Base-by-base conservation (phyloP, 2,329 filamentous ascomycete genomes). In the Lachnellula cervina region DNA sequence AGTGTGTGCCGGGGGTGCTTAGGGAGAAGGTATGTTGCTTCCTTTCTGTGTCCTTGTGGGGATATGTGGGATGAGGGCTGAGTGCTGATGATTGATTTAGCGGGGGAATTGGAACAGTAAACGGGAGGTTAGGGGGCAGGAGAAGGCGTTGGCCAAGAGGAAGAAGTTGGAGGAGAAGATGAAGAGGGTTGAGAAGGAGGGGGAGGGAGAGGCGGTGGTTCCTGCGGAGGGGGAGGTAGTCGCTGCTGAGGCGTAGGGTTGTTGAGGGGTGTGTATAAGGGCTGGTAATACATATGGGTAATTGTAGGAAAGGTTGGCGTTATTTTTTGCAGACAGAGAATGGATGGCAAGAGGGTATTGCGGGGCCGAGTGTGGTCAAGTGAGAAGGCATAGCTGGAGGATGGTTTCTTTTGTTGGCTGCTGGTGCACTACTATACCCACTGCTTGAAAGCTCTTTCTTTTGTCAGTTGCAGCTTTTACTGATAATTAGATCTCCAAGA, bases 41-140 rank as follows among this genome's bases (percentile, higher is more conserved):
- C 21, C 21, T n/a, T n/a, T n/a, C n/a, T n/a, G n/a, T n/a, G n/a
- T n/a, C n/a, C n/a, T n/a, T n/a, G n/a, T n/a, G n/a, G n/a, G n/a
- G n/a, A n/a, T n/a, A n/a, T n/a, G n/a, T n/a, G n/a, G n/a, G n/a
- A n/a, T n/a, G n/a, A n/a, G n/a, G n/a, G n/a, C n/a, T n/a, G n/a
- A n/a, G n/a, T n/a, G n/a, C n/a, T n/a, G n/a, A n/a, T n/a, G n/a
- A n/a, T n/a, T n/a, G n/a, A n/a, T n/a, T n/a, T n/a, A n/a, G 47
- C 65, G 68, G 51, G 65, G 62, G 35, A 71, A 74, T 49, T 72
- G 74, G 60, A 57, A 68, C 45, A 69, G 66, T 38, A 61, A 73
- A 62, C 59, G 54, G 23, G 53, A 52, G 8, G 51, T 48, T 28
- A 54, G 44, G 50, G 45, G 17, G 43, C 61, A 65, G 45, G 51